Evolutionary conservation across 805 yeast species (phyloP).

Genomic region (Metschnikowia hibisci): DNA sequence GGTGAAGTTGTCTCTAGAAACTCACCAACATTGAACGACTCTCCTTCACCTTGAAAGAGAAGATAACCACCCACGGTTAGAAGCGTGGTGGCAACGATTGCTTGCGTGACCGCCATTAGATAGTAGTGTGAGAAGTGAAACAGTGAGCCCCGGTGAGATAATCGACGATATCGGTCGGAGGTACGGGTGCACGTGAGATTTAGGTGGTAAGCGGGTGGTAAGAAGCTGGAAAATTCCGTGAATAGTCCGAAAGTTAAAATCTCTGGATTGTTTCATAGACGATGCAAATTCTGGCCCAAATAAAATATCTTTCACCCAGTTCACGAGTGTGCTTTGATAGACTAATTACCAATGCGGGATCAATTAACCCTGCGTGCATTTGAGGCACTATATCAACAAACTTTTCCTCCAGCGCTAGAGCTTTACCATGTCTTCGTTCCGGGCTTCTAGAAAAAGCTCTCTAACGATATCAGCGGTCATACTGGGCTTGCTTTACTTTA

Average conservation of each 20-base stretch:
- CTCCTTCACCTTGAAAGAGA: slow-evolving; percentile 91
- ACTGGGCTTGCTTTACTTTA: background rate
- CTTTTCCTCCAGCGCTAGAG: no score
- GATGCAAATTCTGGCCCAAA: no score
- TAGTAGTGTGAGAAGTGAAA: background rate
- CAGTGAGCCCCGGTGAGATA: slow-evolving; percentile 10
- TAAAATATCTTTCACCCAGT: no score
- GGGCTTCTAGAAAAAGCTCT: background rate
- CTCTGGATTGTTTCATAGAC: no score
- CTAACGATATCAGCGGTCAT: background rate
- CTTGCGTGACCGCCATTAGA: slow-evolving; percentile 19
- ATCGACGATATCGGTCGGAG: slow-evolving; percentile 11
- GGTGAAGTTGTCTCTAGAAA: slow-evolving; percentile 85
- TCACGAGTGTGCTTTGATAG: no score
- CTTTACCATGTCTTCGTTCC: background rate
- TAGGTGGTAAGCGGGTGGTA: no score
- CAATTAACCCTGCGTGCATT: no score
- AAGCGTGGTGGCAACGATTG: slow-evolving; percentile 30
- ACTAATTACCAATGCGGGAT: no score
- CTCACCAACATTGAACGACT: slow-evolving; percentile 85
- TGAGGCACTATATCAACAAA: no score
- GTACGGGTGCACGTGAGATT: slow-evolving; percentile 12
- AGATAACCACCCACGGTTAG: slow-evolving; percentile 49
- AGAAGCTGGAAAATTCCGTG: no score
- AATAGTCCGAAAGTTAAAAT: no score